Conservation (phyloP, 164 flowering plant genomes). For the Umbellularia californica region DNA sequence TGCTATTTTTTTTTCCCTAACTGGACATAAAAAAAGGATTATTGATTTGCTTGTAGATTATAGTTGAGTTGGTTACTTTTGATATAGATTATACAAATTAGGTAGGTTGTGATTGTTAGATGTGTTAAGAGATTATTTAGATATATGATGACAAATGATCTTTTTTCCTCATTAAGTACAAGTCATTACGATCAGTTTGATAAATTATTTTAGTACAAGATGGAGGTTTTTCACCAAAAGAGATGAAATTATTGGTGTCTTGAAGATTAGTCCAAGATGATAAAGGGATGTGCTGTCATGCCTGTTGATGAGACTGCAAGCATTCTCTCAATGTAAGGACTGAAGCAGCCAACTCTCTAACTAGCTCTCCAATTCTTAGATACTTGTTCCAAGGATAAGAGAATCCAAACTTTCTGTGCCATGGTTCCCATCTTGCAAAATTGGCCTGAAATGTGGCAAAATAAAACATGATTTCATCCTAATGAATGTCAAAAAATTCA, state of each 20-base stretch:
- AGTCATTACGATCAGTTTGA: too few relatives aligned
- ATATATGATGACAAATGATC: too few relatives aligned
- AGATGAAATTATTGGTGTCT: too few relatives aligned
- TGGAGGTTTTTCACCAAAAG: too few relatives aligned
- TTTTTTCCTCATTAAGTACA: too few relatives aligned
- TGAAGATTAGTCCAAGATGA: neutral
- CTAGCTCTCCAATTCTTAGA: constrained; percentile 48
- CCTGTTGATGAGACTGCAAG: constrained; percentile 55
- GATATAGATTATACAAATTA: too few relatives aligned
- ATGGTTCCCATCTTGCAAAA: constrained; percentile 89
- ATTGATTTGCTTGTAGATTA: too few relatives aligned
- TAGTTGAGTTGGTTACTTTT: too few relatives aligned
- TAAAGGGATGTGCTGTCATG: constrained; percentile 10
- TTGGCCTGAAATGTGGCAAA: constrained; percentile 45
- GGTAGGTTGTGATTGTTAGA: too few relatives aligned
- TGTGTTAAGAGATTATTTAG: too few relatives aligned
- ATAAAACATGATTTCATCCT: neutral
- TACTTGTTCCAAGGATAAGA: constrained; percentile 69
- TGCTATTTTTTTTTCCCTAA: too few relatives aligned
- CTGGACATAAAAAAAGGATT: too few relatives aligned
- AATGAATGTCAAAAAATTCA: neutral
- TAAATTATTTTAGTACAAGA: neutral
- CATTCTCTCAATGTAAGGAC: constrained; percentile 38
- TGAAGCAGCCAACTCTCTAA: constrained; percentile 55
- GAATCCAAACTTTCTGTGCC: constrained; percentile 82